phyloP scores from a whole-genome alignment of 2,329 filamentous ascomycete species.

The Beauveria bassiana region DNA sequence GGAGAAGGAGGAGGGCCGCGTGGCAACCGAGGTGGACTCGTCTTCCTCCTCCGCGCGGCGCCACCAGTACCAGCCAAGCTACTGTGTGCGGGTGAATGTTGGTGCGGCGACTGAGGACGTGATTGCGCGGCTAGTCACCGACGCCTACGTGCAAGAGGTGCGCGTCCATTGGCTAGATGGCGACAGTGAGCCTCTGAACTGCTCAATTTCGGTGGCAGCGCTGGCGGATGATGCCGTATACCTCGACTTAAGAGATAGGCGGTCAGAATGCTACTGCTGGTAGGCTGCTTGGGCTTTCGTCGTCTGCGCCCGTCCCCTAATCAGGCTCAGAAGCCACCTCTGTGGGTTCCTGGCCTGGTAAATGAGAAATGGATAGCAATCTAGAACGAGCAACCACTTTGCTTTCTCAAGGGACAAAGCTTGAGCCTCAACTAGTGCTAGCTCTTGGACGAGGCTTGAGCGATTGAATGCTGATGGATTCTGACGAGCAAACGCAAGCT shows the following conservation, averaged over 20 bases:
- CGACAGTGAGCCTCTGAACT: background rate
- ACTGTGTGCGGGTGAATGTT: background rate
- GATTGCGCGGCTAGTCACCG: background rate
- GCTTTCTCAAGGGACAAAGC: background rate
- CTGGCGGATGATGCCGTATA: background rate
- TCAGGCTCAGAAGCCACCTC: background rate
- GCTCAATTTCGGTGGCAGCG: background rate
- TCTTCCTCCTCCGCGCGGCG: background rate
- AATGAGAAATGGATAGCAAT: background rate
- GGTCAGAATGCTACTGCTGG: background rate
- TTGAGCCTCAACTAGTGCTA: background rate
- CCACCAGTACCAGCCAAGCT: background rate
- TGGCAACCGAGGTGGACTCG: background rate
- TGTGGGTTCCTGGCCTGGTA: background rate
- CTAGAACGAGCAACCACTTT: background rate
- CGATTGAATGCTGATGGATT: background rate
- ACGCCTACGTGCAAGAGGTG: background rate
- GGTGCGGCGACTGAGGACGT: background rate
- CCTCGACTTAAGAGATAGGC: background rate
- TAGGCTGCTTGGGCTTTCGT: background rate
- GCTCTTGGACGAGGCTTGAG: background rate
- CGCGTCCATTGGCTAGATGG: background rate
- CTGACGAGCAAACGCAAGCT: background rate
- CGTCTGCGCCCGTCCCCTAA: background rate
- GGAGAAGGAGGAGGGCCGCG: background rate